These are phyloP conservation scores for Podospora anserina DNA, from an alignment of 495 filamentous ascomycete genomes.

Conservation along the genomic window DNA sequence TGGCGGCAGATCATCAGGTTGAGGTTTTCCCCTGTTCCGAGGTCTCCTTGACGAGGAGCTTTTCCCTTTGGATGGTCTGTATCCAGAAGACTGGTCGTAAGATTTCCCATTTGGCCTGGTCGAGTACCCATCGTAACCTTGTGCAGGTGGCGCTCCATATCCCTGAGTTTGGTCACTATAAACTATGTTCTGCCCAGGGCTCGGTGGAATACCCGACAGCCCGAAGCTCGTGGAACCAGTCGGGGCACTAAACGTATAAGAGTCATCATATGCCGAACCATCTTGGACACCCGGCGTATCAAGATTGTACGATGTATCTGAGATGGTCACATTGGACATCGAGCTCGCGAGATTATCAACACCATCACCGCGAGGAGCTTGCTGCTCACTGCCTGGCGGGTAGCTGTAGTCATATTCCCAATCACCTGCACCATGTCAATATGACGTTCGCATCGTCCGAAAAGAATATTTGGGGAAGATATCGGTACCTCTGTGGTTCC, in stretches of 20 bases:
- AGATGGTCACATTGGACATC: conserved; percentile 8
- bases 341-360: conserved; percentile 13
- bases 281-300: neutral
- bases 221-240: neutral
- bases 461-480: neutral
- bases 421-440: conserved; percentile 9
- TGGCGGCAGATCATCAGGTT: neutral
- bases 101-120: conserved; percentile 11
- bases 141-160: conserved; percentile 1
- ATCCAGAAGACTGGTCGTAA: neutral
- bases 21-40: neutral
- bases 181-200: neutral
- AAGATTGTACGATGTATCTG: conserved; percentile 6
- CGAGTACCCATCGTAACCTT: neutral
- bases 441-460: neutral
- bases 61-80: conserved; percentile 13
- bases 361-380: conserved; percentile 12
- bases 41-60: neutral
- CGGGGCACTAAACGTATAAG: conserved; percentile 13
- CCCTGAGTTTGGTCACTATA: neutral
- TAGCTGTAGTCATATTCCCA: conserved; percentile 13
- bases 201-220: neutral
- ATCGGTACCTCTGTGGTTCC: conserved; percentile 18
- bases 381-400: neutral
- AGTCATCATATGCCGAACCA: neutral